These are phyloP conservation scores for Phytomonas sp. DNA, from an alignment of 208 protist species.

Conservation along the genomic window DNA sequence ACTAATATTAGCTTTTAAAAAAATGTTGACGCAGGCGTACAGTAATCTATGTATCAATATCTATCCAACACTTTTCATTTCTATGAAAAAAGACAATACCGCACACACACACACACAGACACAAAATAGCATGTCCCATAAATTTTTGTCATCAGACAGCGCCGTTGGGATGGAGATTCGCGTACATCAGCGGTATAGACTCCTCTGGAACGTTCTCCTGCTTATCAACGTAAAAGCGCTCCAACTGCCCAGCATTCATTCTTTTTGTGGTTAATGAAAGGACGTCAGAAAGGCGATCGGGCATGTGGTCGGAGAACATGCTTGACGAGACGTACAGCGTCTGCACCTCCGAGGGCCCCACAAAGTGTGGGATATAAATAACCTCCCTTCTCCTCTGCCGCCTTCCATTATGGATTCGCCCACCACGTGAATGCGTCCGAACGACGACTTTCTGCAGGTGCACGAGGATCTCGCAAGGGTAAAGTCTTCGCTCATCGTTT, in stretches of 20 bases:
- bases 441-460: constrained; percentile 63
- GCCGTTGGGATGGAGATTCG: too few species aligned
- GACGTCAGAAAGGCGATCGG: constrained; percentile 59
- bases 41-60: background rate
- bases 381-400: constrained; percentile 15
- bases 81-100: too few species aligned
- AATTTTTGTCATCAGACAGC: too few species aligned
- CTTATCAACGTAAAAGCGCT: constrained; percentile 59
- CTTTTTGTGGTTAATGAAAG: constrained; percentile 27
- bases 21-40: background rate
- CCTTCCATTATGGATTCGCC: background rate
- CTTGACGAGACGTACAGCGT: constrained; percentile 50
- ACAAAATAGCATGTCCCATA: too few species aligned
- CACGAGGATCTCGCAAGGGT: constrained; percentile 52
- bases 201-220: background rate
- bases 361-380: constrained; percentile 55
- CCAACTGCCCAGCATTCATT: constrained; percentile 52
- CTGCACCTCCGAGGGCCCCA: constrained; percentile 50
- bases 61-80: too few species aligned
- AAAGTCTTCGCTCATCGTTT: constrained; percentile 26
- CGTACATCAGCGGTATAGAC: too few species aligned
- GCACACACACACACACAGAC: too few species aligned
- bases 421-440: background rate
- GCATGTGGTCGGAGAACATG: constrained; percentile 85
- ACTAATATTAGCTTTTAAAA: background rate